Percentiles rank a stretch among this genome's conserved stretches.
These are phyloP conservation scores for Rhodofomes roseus DNA, from an alignment of 1,284 basidiomycete species.

Conservation along the genomic window DNA sequence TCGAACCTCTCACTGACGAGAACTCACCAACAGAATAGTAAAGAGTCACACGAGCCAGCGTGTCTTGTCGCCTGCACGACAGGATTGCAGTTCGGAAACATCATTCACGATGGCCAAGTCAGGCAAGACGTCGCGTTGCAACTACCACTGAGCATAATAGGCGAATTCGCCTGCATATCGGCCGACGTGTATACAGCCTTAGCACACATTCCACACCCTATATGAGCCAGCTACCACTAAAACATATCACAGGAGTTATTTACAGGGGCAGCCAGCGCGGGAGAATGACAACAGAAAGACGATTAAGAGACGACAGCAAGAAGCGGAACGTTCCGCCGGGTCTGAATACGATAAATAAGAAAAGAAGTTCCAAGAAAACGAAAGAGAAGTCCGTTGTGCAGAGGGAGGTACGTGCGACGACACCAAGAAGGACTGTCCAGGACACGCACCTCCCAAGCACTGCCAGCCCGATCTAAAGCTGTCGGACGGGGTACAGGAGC, in stretches of 20 bases:
- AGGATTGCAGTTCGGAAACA: too few species aligned
- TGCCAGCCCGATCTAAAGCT: not conserved
- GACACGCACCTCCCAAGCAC: constrained; percentile 2
- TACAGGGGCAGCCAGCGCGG: not conserved
- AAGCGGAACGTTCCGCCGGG: not conserved
- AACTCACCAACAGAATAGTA: too few species aligned
- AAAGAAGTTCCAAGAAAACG: not conserved
- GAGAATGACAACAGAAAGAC: not conserved
- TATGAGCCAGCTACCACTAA: not conserved
- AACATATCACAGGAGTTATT: not conserved
- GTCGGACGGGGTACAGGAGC: not conserved
- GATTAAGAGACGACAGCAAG: not conserved
- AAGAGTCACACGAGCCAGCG: too few species aligned
- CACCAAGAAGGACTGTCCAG: not conserved
- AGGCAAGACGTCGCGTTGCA: too few species aligned
- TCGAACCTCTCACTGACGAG: too few species aligned
- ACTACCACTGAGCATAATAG: too few species aligned
- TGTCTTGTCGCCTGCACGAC: too few species aligned
- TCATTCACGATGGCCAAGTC: too few species aligned
- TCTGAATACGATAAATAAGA: not conserved
- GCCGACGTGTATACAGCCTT: not conserved
- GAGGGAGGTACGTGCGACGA: not conserved
- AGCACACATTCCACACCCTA: not conserved
- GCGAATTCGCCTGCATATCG: too few species aligned
- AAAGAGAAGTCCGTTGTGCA: not conserved